These are phyloP conservation scores for Phytophthora idaei DNA, from an alignment of 352 stramenopile genomes.

Conservation along the genomic window DNA sequence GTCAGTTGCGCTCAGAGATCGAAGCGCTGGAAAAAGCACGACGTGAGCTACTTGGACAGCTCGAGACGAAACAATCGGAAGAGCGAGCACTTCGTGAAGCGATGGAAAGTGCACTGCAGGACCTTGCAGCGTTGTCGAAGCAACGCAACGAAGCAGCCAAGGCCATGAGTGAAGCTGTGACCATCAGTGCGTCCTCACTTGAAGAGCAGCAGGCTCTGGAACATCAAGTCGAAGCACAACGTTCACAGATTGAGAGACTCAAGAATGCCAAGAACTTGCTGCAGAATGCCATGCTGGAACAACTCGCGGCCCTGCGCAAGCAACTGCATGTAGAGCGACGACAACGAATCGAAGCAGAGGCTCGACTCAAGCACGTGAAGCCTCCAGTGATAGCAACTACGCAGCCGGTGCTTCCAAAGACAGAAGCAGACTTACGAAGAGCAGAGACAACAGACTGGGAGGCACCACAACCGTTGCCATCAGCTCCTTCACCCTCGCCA, in stretches of 20 bases:
- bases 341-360: constrained; percentile 70
- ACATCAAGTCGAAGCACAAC: constrained; percentile 60
- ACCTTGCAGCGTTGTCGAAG: constrained; percentile 64
- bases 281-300: constrained; percentile 86
- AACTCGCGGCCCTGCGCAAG: constrained; percentile 76
- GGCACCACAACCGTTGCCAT: constrained; percentile 50
- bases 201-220: constrained; percentile 81
- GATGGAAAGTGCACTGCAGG: constrained; percentile 73
- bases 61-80: constrained; percentile 55
- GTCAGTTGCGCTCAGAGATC: constrained; percentile 23
- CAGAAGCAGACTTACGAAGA: background rate
- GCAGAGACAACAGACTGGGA: constrained; percentile 36
- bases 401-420: background rate
- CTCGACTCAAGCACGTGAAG: constrained; percentile 64
- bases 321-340: constrained; percentile 75
- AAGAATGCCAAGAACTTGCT: constrained; percentile 77
- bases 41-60: constrained; percentile 41
- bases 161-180: constrained; percentile 86
- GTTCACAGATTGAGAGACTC: constrained; percentile 75
- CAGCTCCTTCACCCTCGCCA: constrained; percentile 29
- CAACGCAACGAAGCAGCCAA: constrained; percentile 81
- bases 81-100: constrained; percentile 55
- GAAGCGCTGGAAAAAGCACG: constrained; percentile 36
- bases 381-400: background rate
- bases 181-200: constrained; percentile 78